A percentile compares a stretch with the other conserved stretches of the same genome.
phyloP scores from a whole-genome alignment of 1,284 basidiomycete genomes.

The Trametes versicolor region DNA sequence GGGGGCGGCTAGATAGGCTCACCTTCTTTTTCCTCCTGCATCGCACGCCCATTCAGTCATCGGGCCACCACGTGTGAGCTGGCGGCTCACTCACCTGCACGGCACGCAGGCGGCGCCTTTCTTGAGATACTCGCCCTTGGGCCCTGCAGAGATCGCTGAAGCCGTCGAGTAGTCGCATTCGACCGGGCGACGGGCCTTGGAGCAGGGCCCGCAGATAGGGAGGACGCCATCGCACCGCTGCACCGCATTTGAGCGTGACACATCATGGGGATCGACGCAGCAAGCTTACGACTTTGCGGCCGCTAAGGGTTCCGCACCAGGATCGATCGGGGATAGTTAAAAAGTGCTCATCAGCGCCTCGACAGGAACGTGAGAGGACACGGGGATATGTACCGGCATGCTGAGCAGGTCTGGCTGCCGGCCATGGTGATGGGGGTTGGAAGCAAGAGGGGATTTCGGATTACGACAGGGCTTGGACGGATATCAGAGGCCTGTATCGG shows the following conservation, averaged over 20 bases:
- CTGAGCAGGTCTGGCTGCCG: constrained; percentile 38
- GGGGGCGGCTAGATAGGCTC: background rate
- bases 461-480: background rate
- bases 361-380: background rate
- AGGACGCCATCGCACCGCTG: constrained; percentile 41
- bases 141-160: constrained; percentile 19
- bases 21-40: constrained; percentile 44
- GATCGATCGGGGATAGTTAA: background rate
- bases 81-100: constrained; percentile 36
- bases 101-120: constrained; percentile 43
- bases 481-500: constrained; percentile 1
- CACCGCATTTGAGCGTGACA: constrained; percentile 13
- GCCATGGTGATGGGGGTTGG: constrained; percentile 16
- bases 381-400: constrained; percentile 36
- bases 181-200: constrained; percentile 38
- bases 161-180: constrained; percentile 37
- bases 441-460: constrained; percentile 5
- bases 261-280: constrained; percentile 4
- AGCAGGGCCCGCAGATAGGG: constrained; percentile 41
- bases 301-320: constrained; percentile 25
- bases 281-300: constrained; percentile 39
- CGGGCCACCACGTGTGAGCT: background rate
- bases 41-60: background rate
- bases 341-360: constrained; percentile 7
- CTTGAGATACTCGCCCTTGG: constrained; percentile 40